Base-by-base conservation (phyloP, 2,329 filamentous ascomycete species). In the Fusarium tuaranense region DNA sequence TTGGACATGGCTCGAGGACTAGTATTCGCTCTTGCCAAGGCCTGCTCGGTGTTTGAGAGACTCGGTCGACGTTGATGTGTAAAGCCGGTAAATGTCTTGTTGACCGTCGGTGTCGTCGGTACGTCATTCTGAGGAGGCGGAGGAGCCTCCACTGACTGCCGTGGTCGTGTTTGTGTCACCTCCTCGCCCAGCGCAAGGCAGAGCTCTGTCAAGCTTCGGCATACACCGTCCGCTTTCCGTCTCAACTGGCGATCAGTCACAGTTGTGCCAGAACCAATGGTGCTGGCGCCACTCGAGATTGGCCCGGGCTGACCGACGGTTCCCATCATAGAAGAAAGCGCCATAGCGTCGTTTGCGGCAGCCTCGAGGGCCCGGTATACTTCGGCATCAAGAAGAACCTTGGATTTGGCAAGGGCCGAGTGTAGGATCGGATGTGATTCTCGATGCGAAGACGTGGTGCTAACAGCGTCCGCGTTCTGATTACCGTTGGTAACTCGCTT, bases 171-270 rank as follows among this genome's bases (percentile, higher is more conserved):
- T 62, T 83, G 83, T 2, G 81, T 79, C 5, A 80, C 81, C 46
- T 91, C 89, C 72, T 94, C 93, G 34, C 92, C 92, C 64, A 99
- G 86, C 1, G 95, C 94, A 66, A 99, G 89, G 80, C 95, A 98
- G 8, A 99, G 87, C 82, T 99, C 97, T 0, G 96, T 98, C 74
- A 99, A 85, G 79, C 94, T 97, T 64, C 96, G 93, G 81, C 97
- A 98, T 80, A 99, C 91, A 79, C 93, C 95, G 80, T 99, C 96
- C 32, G 95, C 94, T 83, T 98, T 98, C 72, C 96, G 91, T 59
- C 95, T 91, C 18, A 98, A 87, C 80, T 97, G 94, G 61, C 97
- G 91, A 81, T 99, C 96, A 1, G 94, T 92, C 13, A 92, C 84
- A 1, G 86, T 86, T 14, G 84, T 82, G 61, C 84, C 83, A 38